phyloP scores from a whole-genome alignment of 139 green algal species.

The Picochlorum sp. region DNA sequence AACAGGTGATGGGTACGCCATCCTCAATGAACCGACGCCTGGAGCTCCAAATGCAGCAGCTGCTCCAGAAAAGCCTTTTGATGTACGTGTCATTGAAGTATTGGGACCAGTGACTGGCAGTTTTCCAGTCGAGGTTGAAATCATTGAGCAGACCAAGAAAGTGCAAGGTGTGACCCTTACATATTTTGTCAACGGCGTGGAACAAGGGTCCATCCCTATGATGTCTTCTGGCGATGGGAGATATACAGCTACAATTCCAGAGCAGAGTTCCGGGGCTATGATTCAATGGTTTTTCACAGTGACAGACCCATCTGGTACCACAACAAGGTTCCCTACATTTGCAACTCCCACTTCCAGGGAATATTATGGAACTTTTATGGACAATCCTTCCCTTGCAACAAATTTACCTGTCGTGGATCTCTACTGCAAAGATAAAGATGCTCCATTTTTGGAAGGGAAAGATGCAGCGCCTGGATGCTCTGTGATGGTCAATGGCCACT shows the following conservation, averaged over 20 bases:
- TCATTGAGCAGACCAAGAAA: not conserved
- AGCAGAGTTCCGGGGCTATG: conserved; percentile 10
- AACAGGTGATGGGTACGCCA: not conserved
- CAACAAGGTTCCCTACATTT: conserved; percentile 13
- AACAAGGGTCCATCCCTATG: conserved; percentile 3
- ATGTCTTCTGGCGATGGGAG: not conserved
- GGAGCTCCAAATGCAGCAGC: not conserved
- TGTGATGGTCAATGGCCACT: conserved; percentile 38
- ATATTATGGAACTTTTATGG: conserved; percentile 36
- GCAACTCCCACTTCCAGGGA: not conserved
- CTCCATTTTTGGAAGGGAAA: conserved; percentile 11
- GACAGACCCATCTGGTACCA: conserved; percentile 8
- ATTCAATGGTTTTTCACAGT: conserved; percentile 35
- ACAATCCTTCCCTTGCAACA: conserved; percentile 5
- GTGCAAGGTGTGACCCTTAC: not conserved
- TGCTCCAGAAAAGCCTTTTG: not conserved
- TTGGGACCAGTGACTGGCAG: not conserved
- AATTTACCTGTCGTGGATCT: conserved; percentile 30
- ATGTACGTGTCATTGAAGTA: not conserved
- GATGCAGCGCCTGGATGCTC: conserved; percentile 18
- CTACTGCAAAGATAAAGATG: conserved; percentile 29
- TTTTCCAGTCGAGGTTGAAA: not conserved
- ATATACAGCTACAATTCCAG: conserved; percentile 30
- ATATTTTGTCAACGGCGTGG: conserved; percentile 3
- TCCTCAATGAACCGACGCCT: not conserved